These are phyloP conservation scores for Silene uniflora DNA, from an alignment of 148 eudicot genomes.

Conservation along the genomic window DNA sequence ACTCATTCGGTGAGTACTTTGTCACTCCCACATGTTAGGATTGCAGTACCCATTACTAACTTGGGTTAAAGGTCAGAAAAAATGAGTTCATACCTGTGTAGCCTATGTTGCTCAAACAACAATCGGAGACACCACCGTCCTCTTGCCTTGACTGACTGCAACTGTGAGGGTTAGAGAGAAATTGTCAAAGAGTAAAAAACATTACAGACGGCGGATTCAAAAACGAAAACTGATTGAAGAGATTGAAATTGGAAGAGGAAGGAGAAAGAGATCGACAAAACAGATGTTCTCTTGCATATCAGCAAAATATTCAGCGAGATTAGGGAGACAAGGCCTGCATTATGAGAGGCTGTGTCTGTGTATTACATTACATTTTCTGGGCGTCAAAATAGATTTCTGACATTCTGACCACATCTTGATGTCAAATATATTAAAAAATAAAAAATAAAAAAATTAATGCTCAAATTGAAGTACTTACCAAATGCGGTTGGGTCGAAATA, in stretches of 20 bases:
- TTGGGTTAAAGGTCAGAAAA: neutral
- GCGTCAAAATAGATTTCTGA: neutral
- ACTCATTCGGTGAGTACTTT: neutral
- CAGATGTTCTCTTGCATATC: neutral
- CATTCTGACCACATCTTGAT: neutral
- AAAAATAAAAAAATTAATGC: no score
- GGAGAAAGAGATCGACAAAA: neutral
- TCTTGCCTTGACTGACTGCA: conserved; percentile 65
- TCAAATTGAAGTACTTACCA: no score
- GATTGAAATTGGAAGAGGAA: neutral
- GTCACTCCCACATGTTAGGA: neutral
- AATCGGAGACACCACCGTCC: conserved; percentile 52
- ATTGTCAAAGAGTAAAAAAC: neutral
- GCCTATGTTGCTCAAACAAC: conserved; percentile 45
- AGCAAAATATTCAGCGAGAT: neutral
- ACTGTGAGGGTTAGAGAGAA: neutral
- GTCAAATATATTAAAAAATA: neutral
- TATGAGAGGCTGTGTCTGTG: no score
- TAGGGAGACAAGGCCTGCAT: neutral
- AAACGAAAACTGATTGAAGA: conserved; percentile 1
- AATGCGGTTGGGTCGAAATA: neutral
- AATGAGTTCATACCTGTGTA: conserved; percentile 61
- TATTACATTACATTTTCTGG: neutral
- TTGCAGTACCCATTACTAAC: neutral
- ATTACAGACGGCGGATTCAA: neutral